Conservation (phyloP, 768 basidiomycete species). For the Tephrocybe sp. region DNA sequence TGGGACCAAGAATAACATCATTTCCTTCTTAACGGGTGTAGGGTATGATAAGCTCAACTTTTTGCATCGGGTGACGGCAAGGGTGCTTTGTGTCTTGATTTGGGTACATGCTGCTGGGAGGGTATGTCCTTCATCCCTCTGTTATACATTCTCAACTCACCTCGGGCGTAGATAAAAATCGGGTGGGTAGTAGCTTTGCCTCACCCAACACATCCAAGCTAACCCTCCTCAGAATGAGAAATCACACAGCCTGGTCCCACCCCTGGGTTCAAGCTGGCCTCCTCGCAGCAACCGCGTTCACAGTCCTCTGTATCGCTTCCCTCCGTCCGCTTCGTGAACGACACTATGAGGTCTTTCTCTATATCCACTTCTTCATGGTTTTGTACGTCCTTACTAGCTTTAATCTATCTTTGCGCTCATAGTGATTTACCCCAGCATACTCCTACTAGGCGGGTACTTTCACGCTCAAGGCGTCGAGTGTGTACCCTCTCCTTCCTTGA, state of each 20-base stretch:
- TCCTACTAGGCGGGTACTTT: conserved; percentile 40
- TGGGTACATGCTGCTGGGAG: conserved; percentile 49
- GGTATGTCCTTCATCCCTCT: conserved; percentile 27
- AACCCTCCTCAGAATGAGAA: conserved; percentile 14
- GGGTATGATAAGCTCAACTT: conserved; percentile 44
- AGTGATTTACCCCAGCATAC: conserved; percentile 28
- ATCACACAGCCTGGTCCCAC: conserved; percentile 10
- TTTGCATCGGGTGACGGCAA: conserved; percentile 49
- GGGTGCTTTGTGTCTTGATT: conserved; percentile 44
- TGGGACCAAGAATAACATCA: conserved; percentile 55
- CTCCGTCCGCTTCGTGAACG: conserved; percentile 46
- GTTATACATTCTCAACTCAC: neutral
- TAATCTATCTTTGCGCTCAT: too few species aligned
- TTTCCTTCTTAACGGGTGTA: conserved; percentile 48
- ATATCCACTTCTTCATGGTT: conserved; percentile 43
- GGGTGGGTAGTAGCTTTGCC: conserved; percentile 8
- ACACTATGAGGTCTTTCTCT: conserved; percentile 54
- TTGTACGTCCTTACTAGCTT: conserved; percentile 25
- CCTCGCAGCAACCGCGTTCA: conserved; percentile 37
- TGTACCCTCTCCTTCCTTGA: conserved; percentile 2
- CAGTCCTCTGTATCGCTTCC: conserved; percentile 46
- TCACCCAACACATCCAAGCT: neutral
- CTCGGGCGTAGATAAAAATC: conserved; percentile 15
- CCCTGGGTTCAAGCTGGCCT: conserved; percentile 36
- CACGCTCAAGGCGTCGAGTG: conserved; percentile 35